phyloP scores from a whole-genome alignment of 371 early-diverging fungal species.

The Batkoa obscura region DNA sequence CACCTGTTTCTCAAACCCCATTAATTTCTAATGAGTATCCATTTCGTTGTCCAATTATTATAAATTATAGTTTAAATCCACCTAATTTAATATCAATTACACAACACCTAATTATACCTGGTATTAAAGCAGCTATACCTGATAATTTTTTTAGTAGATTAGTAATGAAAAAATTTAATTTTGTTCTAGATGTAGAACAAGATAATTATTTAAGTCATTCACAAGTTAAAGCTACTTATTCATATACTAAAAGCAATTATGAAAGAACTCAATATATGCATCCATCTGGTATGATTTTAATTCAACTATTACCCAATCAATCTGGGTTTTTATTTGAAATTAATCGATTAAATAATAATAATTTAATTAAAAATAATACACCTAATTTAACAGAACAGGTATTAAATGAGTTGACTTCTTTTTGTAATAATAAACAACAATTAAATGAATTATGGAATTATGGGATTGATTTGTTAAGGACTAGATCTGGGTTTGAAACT shows the following conservation, averaged over 20 bases:
- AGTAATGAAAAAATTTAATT: conserved; percentile 58
- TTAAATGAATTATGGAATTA: neutral
- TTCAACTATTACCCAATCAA: conserved; percentile 56
- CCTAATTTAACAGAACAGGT: neutral
- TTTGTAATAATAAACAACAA: conserved; percentile 1
- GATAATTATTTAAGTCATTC: conserved; percentile 34
- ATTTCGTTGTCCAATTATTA: conserved; percentile 61
- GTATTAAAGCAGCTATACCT: neutral
- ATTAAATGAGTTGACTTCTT: conserved; percentile 7
- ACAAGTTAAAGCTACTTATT: conserved; percentile 19
- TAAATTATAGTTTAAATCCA: conserved; percentile 40
- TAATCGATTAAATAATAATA: conserved; percentile 55
- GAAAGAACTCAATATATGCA: conserved; percentile 81
- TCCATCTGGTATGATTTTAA: conserved; percentile 74
- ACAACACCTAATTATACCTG: conserved; percentile 1
- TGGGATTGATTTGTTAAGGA: neutral
- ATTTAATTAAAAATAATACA: neutral
- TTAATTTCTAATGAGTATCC: conserved; percentile 57
- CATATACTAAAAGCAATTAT: conserved; percentile 44
- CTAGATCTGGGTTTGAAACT: conserved; percentile 14
- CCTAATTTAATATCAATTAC: conserved; percentile 23
- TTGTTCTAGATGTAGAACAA: conserved; percentile 87
- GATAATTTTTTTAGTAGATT: conserved; percentile 55
- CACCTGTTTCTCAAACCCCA: conserved; percentile 64
- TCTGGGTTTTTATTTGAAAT: conserved; percentile 78